Evolutionary conservation across 331 rosid genomes (phyloP).

Genomic region (Arachis monticola): DNA sequence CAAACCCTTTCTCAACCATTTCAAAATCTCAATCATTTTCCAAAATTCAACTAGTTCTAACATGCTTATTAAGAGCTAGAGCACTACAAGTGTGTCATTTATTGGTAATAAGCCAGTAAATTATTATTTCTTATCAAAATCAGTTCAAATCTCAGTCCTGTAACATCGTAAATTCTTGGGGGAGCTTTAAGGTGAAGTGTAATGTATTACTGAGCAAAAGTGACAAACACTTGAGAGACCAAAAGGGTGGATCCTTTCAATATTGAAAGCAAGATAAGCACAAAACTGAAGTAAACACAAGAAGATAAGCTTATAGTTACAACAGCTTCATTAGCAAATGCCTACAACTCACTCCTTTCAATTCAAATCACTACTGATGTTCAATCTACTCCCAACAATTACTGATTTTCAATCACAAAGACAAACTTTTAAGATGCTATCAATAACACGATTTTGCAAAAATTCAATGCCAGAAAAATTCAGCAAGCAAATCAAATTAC

Average conservation of each 20-base stretch:
- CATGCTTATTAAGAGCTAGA: neutral
- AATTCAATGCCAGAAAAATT: constrained; percentile 14
- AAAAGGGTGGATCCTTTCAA: neutral
- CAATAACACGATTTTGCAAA: neutral
- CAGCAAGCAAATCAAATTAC: neutral
- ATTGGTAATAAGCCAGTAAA: neutral
- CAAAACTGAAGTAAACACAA: constrained; percentile 6
- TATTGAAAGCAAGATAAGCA: neutral
- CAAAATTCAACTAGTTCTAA: no score
- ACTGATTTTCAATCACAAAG: neutral
- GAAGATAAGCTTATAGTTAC: neutral
- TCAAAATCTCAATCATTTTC: no score
- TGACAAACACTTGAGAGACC: constrained; percentile 2
- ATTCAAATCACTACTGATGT: neutral
- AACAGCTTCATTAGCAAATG: neutral
- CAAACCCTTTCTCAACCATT: no score
- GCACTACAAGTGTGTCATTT: constrained; percentile 1
- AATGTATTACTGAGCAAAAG: neutral
- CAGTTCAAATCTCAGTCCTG: neutral
- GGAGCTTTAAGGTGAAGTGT: neutral
- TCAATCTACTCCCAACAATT: constrained; percentile 4
- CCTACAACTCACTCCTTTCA: constrained; percentile 12
- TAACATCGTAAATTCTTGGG: neutral
- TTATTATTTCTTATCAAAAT: constrained; percentile 24
- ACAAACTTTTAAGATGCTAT: constrained; percentile 12